phyloP scores from a whole-genome alignment of 2,329 filamentous ascomycete genomes.

The Microcera coccophila region DNA sequence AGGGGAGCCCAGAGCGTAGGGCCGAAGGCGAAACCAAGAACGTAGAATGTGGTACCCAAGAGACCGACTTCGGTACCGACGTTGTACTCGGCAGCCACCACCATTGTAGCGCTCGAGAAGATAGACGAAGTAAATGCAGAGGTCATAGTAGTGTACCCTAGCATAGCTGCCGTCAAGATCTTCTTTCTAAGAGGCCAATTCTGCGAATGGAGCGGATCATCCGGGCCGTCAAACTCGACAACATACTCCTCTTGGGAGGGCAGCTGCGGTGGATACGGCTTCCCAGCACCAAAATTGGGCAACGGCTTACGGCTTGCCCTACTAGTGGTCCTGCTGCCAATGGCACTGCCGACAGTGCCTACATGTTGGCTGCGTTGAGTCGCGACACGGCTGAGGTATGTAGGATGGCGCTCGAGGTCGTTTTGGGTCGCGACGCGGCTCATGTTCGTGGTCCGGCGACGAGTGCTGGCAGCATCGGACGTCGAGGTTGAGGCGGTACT shows the following conservation, averaged over 20 bases:
- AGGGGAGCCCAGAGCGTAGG: conserved; percentile 70
- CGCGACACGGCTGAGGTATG: conserved; percentile 66
- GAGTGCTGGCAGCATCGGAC: conserved; percentile 24
- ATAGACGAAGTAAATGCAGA: conserved; percentile 71
- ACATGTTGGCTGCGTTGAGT: conserved; percentile 68
- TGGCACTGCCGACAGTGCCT: conserved; percentile 60
- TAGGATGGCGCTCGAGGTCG: conserved; percentile 67
- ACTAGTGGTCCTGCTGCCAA: conserved; percentile 35
- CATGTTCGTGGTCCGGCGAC: conserved; percentile 40
- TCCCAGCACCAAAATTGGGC: conserved; percentile 69
- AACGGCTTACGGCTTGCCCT: conserved; percentile 56
- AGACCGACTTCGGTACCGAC: conserved; percentile 61
- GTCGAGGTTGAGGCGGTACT: conserved; percentile 49
- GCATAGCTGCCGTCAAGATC: conserved; percentile 61
- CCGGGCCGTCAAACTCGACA: conserved; percentile 77
- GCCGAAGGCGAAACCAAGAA: conserved; percentile 68
- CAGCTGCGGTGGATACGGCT: conserved; percentile 66
- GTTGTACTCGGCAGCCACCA: conserved; percentile 54
- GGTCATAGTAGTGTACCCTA: conserved; percentile 70
- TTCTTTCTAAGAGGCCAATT: conserved; percentile 84
- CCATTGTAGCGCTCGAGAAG: conserved; percentile 62
- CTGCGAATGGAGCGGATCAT: conserved; percentile 80
- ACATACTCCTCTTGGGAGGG: conserved; percentile 73
- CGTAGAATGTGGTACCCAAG: conserved; percentile 64
- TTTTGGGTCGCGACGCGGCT: conserved; percentile 60